A percentile compares a stretch with the other conserved stretches of the same genome.
Evolutionary conservation across 192 early-diverging fungal genomes (phyloP).

Genomic region (Lobosporangium transversale): DNA sequence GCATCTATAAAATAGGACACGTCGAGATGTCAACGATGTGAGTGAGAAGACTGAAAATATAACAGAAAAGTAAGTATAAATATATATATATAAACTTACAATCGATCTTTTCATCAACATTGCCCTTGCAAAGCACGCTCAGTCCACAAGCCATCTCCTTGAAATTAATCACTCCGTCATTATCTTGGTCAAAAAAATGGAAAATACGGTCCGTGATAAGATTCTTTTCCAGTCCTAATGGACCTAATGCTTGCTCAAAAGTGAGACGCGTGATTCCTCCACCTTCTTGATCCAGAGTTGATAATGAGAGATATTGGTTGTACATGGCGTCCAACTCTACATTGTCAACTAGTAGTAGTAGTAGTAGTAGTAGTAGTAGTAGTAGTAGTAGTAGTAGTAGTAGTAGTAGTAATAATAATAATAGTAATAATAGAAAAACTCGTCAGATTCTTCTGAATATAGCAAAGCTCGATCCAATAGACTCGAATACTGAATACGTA

Average conservation of each 20-base stretch:
- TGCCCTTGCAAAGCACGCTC: slow-evolving; percentile 85
- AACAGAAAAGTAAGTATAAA: neutral
- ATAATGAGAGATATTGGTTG: slow-evolving; percentile 85
- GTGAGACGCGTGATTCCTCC: slow-evolving; percentile 82
- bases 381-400: no score
- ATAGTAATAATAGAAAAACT: no score
- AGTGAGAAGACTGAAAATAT: no score
- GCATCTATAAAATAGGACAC: slow-evolving; percentile 60
- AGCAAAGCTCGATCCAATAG: no score
- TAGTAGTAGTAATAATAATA: no score
- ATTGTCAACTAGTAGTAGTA: slow-evolving; percentile 70
- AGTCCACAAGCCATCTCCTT: slow-evolving; percentile 86
- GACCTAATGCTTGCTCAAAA: slow-evolving; percentile 89
- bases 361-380: no score
- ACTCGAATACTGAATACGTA: no score
- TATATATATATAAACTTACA: no score
- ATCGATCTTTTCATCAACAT: slow-evolving; percentile 88
- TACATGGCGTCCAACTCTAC: slow-evolving; percentile 90
- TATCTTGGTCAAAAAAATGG: slow-evolving; percentile 88
- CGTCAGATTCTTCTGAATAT: no score
- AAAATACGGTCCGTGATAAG: slow-evolving; percentile 90
- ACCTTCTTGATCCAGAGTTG: slow-evolving; percentile 65
- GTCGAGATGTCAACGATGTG: neutral
- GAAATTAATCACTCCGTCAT: slow-evolving; percentile 81
- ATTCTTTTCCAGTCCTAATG: slow-evolving; percentile 83